These are phyloP conservation scores for Eucalyptus caleyi DNA, from an alignment of 345 rosid genomes.

Conservation along the genomic window DNA sequence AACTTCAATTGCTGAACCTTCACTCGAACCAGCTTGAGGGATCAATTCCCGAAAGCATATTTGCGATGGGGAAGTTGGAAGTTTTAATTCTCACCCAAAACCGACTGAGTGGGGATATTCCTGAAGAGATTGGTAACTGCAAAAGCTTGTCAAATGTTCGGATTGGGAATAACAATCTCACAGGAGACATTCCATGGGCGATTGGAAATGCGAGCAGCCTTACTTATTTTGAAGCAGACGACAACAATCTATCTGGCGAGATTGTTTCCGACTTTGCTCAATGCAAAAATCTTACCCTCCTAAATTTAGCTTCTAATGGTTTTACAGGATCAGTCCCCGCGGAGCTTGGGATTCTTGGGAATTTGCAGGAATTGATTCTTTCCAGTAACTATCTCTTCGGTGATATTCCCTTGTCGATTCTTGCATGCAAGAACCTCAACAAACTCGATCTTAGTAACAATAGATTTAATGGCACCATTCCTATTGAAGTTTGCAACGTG, in stretches of 20 bases:
- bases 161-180: constrained; percentile 74
- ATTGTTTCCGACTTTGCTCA: constrained; percentile 58
- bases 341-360: constrained; percentile 62
- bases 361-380: constrained; percentile 88
- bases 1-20: constrained; percentile 65
- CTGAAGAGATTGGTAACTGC: constrained; percentile 63
- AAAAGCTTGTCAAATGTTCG: constrained; percentile 66
- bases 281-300: constrained; percentile 79
- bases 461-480: constrained; percentile 72
- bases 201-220: constrained; percentile 81
- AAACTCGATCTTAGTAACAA: constrained; percentile 76
- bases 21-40: constrained; percentile 85
- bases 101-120: constrained; percentile 51
- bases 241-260: constrained; percentile 76
- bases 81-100: constrained; percentile 78
- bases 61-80: constrained; percentile 70
- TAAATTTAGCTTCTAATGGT: constrained; percentile 81
- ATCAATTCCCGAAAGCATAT: constrained; percentile 62
- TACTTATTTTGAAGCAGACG: constrained; percentile 84
- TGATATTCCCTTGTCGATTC: constrained; percentile 59
- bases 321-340: constrained; percentile 66
- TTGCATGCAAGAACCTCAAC: constrained; percentile 81
- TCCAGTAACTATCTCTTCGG: constrained; percentile 72
- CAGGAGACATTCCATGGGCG: constrained; percentile 63
- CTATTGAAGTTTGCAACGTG: constrained; percentile 43